These are phyloP conservation scores for Euclidium syriacum DNA, from an alignment of 345 rosid species.

Conservation along the genomic window DNA sequence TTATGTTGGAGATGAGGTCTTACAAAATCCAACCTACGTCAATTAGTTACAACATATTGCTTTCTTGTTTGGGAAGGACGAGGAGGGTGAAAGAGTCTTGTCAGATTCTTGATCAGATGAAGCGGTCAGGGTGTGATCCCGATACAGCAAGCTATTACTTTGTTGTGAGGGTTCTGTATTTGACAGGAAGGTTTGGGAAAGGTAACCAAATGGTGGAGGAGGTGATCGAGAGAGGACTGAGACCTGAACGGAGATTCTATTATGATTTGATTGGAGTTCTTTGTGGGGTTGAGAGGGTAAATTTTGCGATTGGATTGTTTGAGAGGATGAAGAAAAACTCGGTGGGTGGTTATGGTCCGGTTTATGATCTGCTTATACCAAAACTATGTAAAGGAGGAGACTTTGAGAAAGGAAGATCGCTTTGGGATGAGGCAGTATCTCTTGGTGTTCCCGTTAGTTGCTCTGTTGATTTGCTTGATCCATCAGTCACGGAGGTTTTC, in stretches of 20 bases:
- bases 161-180: slow-evolving; percentile 63
- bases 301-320: slow-evolving; percentile 62
- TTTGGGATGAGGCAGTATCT: slow-evolving; percentile 68
- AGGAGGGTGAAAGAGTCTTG: slow-evolving; percentile 79
- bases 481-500: slow-evolving; percentile 55
- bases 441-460: slow-evolving; percentile 39
- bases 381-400: slow-evolving; percentile 78
- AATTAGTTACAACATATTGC: slow-evolving; percentile 66
- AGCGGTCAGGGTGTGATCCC: slow-evolving; percentile 47
- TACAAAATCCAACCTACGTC: slow-evolving; percentile 50
- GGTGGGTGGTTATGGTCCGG: slow-evolving; percentile 57
- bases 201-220: slow-evolving; percentile 71
- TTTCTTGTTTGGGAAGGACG: slow-evolving; percentile 66
- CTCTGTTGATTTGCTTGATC: slow-evolving; percentile 48
- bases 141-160: slow-evolving; percentile 80
- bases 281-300: slow-evolving; percentile 69
- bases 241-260: slow-evolving; percentile 60
- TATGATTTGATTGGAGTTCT: slow-evolving; percentile 73
- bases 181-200: slow-evolving; percentile 77
- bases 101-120: slow-evolving; percentile 63
- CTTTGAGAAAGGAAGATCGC: slow-evolving; percentile 64
- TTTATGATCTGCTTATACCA: slow-evolving; percentile 68
- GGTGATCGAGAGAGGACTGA: slow-evolving; percentile 56
- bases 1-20: slow-evolving; percentile 85
- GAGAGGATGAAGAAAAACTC: slow-evolving; percentile 61